A percentile compares a stretch with the other conserved stretches of the same genome.
phyloP scores from a whole-genome alignment of 768 basidiomycete genomes.

The Lactarius psammicola region DNA sequence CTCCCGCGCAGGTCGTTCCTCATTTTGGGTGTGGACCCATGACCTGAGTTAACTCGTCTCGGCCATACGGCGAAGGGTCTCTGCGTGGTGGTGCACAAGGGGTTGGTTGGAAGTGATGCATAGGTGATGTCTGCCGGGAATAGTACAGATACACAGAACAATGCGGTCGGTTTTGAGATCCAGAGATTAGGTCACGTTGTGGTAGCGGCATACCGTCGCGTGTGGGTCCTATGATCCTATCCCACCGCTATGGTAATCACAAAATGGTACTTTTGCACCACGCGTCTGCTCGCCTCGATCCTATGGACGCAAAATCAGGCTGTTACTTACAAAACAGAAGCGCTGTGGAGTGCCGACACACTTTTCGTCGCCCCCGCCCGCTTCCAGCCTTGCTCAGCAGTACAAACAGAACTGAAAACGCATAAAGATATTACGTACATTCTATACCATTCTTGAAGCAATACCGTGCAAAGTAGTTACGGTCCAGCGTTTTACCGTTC shows the following conservation, averaged over 20 bases:
- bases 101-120: slow-evolving; percentile 67
- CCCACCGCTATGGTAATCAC: slow-evolving; percentile 89
- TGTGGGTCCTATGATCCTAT: slow-evolving; percentile 91
- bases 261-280: slow-evolving; percentile 82
- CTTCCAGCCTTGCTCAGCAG: slow-evolving; percentile 49
- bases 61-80: slow-evolving; percentile 73
- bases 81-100: slow-evolving; percentile 70
- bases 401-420: slow-evolving; percentile 26
- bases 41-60: slow-evolving; percentile 57
- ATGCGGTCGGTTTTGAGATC: background rate
- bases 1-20: slow-evolving; percentile 67
- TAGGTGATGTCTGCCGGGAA: slow-evolving; percentile 84
- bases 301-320: slow-evolving; percentile 41
- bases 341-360: slow-evolving; percentile 37
- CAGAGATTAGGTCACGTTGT: background rate
- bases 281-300: slow-evolving; percentile 77
- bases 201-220: slow-evolving; percentile 64
- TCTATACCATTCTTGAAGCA: slow-evolving; percentile 87
- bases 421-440: slow-evolving; percentile 46
- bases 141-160: background rate
- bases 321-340: too few species aligned
- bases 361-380: slow-evolving; percentile 93
- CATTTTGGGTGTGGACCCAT: slow-evolving; percentile 59
- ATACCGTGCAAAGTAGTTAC: slow-evolving; percentile 82
- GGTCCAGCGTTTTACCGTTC: slow-evolving; percentile 86